These are phyloP conservation scores for Pseudopithomyces maydicus DNA, from an alignment of 2,329 filamentous ascomycete species.

Conservation along the genomic window DNA sequence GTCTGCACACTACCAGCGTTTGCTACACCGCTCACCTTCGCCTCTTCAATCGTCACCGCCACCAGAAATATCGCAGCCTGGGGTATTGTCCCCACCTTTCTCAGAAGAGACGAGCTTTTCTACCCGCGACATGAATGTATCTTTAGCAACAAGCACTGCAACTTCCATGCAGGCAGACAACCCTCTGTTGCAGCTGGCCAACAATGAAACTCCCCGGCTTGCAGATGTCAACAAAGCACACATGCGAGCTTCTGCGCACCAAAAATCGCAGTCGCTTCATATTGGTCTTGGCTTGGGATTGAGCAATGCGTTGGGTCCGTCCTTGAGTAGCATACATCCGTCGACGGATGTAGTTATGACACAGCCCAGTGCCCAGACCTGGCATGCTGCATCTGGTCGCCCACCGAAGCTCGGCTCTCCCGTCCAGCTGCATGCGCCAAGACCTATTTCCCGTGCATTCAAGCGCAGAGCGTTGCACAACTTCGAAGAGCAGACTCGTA, in stretches of 20 bases:
- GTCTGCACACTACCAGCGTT: constrained; percentile 67
- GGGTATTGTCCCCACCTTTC: constrained; percentile 47
- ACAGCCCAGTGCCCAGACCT: constrained; percentile 38
- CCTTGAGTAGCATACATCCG: constrained; percentile 45
- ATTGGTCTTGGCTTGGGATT: constrained; percentile 52
- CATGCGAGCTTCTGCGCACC: constrained; percentile 55
- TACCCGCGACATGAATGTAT: constrained; percentile 57
- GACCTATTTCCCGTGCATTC: constrained; percentile 57
- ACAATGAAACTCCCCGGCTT: constrained; percentile 39
- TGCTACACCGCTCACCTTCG: constrained; percentile 65
- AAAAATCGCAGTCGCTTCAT: constrained; percentile 58
- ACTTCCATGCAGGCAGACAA: constrained; percentile 57
- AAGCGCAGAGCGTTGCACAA: constrained; percentile 64
- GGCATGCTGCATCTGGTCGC: constrained; percentile 36
- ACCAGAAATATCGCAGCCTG: constrained; percentile 37
- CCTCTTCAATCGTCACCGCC: constrained; percentile 53
- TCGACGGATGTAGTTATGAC: constrained; percentile 30
- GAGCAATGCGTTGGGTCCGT: constrained; percentile 49
- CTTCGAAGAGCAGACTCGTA: constrained; percentile 53
- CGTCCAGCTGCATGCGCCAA: constrained; percentile 59
- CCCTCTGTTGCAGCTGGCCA: constrained; percentile 53
- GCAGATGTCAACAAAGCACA: constrained; percentile 49
- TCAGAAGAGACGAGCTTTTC: constrained; percentile 45
- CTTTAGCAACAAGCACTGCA: constrained; percentile 57
- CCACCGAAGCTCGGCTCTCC: constrained; percentile 55